Base-by-base conservation (phyloP, 805 yeast species). In the Saccharomycopsis sp. region DNA sequence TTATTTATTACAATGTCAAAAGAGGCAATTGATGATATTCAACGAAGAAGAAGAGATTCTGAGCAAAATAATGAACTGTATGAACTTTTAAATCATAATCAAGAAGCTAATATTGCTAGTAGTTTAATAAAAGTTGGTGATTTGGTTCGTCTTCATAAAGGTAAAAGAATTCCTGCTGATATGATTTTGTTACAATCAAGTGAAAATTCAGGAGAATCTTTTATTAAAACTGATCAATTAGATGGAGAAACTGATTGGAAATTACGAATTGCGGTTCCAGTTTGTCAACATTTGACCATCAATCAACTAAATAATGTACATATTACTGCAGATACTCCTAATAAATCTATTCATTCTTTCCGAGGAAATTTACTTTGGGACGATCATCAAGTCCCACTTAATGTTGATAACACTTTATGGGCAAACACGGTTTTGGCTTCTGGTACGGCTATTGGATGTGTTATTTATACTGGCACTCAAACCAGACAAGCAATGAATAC, bases 241-340 rank as follows among this genome's bases (percentile, higher is more conserved):
- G 99, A 92, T 59, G 99, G 99, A 55, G 99, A 92, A 59, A 92
- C 99, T 4, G 99, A 92, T 62, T 92, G 99, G 99, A 92, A 92
- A 58, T 66, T 92, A 41, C 67, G 98, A 52, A 62, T 84, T 29
- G 92, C 96, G 0, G 70, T 79, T 36, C 69, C 77, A 10, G 53
- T 76, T 21, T 84, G 96, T 1, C 97, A 89, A 55, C 58, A 58
- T 27, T 50, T 74, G 32, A 59, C 72, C 10, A 61, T 70, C n/a
- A 63, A 65, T 36, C 74, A 72, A 35, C 55, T 82, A 37, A 65
- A 66, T 25, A 69, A 72, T 42, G 67, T 76, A 34, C 64, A 67
- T 34, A 67, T 87, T n/a, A 65, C 70, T 2, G 86, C 86, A 5
- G 73, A 79, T n/a, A 71, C 79, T 1, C 99, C 99, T 1, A 73